Conservation (phyloP, 2,329 filamentous ascomycete species). For the Aureobasidium sp. region DNA sequence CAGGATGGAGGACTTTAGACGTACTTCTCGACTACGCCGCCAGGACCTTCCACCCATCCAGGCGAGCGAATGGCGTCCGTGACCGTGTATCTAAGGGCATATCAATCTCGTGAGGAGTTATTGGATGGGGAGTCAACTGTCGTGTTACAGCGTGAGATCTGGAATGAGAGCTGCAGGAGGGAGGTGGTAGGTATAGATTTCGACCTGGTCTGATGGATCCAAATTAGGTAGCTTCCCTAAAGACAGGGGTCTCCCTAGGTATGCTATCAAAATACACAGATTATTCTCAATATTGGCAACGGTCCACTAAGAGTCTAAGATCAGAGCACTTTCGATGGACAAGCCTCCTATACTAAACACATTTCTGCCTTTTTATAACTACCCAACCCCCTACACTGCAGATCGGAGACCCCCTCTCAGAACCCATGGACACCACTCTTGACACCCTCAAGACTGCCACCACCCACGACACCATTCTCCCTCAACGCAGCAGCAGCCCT, state of each 20-base stretch:
- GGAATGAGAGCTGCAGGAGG: too few species aligned
- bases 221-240: neutral
- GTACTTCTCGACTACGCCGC: too few species aligned
- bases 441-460: neutral
- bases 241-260: neutral
- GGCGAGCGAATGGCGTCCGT: too few species aligned
- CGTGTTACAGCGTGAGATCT: too few species aligned
- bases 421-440: conserved; percentile 8
- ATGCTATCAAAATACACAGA: neutral
- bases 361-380: neutral
- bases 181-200: too few species aligned
- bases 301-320: neutral
- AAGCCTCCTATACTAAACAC: neutral
- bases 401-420: neutral
- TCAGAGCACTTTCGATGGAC: neutral
- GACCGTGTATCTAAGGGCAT: too few species aligned
- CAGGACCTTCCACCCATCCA: too few species aligned
- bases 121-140: too few species aligned
- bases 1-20: too few species aligned
- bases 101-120: too few species aligned
- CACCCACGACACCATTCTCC: conserved; percentile 10
- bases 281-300: neutral
- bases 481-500: conserved; percentile 3
- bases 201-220: too few species aligned
- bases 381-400: too few species aligned